phyloP scores from a whole-genome alignment of 2,329 filamentous ascomycete genomes.

The Fusarium sp. region DNA sequence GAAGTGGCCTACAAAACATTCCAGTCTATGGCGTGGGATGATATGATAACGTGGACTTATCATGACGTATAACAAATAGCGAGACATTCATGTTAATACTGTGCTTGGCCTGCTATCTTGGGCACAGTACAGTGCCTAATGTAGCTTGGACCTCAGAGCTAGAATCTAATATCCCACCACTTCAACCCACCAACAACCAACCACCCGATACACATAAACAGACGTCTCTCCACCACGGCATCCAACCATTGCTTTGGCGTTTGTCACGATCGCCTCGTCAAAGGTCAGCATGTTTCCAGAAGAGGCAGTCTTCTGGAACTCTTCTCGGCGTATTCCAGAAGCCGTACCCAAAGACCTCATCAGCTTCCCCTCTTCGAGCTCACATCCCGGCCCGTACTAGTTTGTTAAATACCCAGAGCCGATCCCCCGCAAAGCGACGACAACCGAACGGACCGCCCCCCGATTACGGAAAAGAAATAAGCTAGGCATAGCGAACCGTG shows the following conservation, averaged over 20 bases:
- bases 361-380: conserved; percentile 26
- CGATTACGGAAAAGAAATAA: conserved; percentile 25
- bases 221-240: conserved; percentile 44
- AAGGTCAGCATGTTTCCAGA: conserved; percentile 48
- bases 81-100: conserved; percentile 2
- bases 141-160: conserved; percentile 1
- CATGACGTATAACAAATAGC: conserved; percentile 36
- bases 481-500: background rate
- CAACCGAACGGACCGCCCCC: conserved; percentile 23
- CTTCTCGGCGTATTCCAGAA: conserved; percentile 42
- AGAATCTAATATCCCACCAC: conserved; percentile 17
- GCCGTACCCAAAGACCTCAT: conserved; percentile 11
- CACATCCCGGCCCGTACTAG: conserved; percentile 16
- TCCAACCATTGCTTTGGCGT: conserved; percentile 51
- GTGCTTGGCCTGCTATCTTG: background rate
- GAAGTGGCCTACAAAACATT: background rate
- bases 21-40: conserved; percentile 27
- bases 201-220: conserved; percentile 13
- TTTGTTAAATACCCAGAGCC: conserved; percentile 46
- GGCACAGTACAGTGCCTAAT: conserved; percentile 1
- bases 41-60: conserved; percentile 25
- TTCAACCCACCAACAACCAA: conserved; percentile 31
- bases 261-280: conserved; percentile 50
- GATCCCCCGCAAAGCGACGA: conserved; percentile 43
- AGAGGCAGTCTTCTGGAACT: conserved; percentile 48